Evolutionary conservation across 208 protist species (phyloP), one percentile per base, ranked within the genome.

Genomic region (Crithidia expoeki): DNA sequence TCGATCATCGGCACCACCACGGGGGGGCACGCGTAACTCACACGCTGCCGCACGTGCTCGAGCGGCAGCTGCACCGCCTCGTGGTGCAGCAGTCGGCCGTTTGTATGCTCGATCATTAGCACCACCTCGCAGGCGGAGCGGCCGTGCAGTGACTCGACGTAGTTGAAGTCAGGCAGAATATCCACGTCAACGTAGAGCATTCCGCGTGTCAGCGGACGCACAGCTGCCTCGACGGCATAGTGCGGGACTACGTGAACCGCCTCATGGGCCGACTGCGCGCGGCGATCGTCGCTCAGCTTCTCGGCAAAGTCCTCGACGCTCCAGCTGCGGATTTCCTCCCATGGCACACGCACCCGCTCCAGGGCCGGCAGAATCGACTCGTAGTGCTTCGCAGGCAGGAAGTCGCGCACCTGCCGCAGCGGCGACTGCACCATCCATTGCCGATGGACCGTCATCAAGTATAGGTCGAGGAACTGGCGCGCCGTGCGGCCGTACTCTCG

Each of bases 1-100:
- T 99, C 97, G 52, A 97, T 87, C 62, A 99, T 89, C n/a, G 98
- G 98, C 49, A 99, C 95, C 23, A 96, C 98, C 68, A 99, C 98
- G 11, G 77, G 86, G 5, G 98, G 84, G 36, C 75, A 81, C 11
- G 72, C 84, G 59, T 99, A 74, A 11, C 83, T 58, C 42, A 93
- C 89, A 17, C 93, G 79, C 44, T 90, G 76, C 38, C 90, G 65
- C 19, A 91, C 61, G 33, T 79, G 79, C 27, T 65, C 60, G 51
- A 84, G 27, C 32, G 98, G 98, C 2, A 99, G 70, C 9, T 93
- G 17, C 53, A 99, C 97, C n/a, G 76, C 67, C 79, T 99, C 98
- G 65, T 86, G 76, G 85, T 99, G 97, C n/a, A 99, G 78, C 49
- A 99, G 77, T 38, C 98, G 97, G n/a, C 94, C 89, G 74, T 98